phyloP scores from a whole-genome alignment of 495 filamentous ascomycete species.

The Lasiosphaeria hispida region DNA sequence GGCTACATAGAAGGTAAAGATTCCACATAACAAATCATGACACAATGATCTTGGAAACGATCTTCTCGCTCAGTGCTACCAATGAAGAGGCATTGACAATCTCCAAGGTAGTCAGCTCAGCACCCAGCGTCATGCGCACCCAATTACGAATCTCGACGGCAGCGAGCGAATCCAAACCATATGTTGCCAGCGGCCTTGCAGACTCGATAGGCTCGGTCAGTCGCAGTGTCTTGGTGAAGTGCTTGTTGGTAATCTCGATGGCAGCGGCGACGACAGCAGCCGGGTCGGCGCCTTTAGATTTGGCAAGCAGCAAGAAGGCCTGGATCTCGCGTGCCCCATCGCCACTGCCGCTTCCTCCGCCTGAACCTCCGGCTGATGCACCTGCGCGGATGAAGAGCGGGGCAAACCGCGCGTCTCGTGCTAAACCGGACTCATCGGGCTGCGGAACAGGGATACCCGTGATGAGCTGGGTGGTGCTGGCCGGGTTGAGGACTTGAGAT shows the following conservation, averaged over 20 bases:
- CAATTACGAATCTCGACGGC: slow-evolving; percentile 26
- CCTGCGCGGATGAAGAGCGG: background rate
- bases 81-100: slow-evolving; percentile 1
- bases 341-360: background rate
- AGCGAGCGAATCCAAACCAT: slow-evolving; percentile 21
- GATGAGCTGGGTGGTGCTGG: slow-evolving; percentile 21
- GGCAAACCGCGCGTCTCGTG: background rate
- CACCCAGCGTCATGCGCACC: slow-evolving; percentile 12
- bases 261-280: background rate
- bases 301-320: background rate
- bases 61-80: background rate
- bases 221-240: slow-evolving; percentile 10
- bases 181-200: background rate
- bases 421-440: background rate
- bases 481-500: background rate
- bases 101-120: slow-evolving; percentile 19
- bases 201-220: background rate
- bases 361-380: background rate
- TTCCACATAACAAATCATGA: too few relatives aligned
- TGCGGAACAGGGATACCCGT: slow-evolving; percentile 24
- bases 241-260: slow-evolving; percentile 2
- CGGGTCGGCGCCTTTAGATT: background rate
- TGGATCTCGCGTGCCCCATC: background rate
- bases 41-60: background rate
- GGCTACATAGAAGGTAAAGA: too few relatives aligned